These are phyloP conservation scores for Kluyveromyces starmeri DNA, from an alignment of 805 yeast genomes.

Conservation along the genomic window DNA sequence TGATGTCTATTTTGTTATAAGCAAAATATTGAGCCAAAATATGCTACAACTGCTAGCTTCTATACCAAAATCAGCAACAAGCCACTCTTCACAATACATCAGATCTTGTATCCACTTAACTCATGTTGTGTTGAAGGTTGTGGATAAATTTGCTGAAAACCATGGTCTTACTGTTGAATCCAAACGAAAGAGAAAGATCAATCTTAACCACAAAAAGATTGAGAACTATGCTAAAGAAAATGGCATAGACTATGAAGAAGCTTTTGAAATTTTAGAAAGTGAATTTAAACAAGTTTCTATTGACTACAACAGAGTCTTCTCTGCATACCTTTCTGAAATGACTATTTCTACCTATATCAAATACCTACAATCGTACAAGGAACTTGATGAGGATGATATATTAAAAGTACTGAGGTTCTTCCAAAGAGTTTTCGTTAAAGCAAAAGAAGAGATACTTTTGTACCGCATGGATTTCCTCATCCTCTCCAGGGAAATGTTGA, in stretches of 20 bases:
- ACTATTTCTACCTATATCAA: conserved; percentile 60
- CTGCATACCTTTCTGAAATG: conserved; percentile 34
- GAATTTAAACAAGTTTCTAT: conserved; percentile 11
- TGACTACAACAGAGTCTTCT: conserved; percentile 18
- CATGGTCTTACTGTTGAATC: conserved; percentile 40
- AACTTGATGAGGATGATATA: conserved; percentile 50
- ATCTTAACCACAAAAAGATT: conserved; percentile 20
- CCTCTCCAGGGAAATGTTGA: conserved; percentile 43
- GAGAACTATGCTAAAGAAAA: conserved; percentile 30
- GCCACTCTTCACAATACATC: conserved; percentile 54
- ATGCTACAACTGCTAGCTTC: conserved; percentile 43
- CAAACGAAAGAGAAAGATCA: conserved; percentile 28
- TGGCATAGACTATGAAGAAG: conserved; percentile 26
- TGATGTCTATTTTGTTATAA: conserved; percentile 47
- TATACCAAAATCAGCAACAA: conserved; percentile 56
- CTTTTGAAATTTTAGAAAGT: conserved; percentile 21
- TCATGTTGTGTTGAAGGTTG: conserved; percentile 53
- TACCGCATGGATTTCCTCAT: conserved; percentile 69
- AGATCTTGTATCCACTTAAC: conserved; percentile 55
- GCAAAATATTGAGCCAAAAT: conserved; percentile 64
- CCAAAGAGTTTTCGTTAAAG: conserved; percentile 57
- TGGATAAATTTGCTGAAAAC: conserved; percentile 56
- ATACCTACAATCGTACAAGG: conserved; percentile 51
- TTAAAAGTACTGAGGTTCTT: conserved; percentile 60
- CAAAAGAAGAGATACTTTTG: conserved; percentile 48